These are phyloP conservation scores for Ophiostoma sp. DNA, from an alignment of 2,329 filamentous ascomycete genomes.

Conservation along the genomic window DNA sequence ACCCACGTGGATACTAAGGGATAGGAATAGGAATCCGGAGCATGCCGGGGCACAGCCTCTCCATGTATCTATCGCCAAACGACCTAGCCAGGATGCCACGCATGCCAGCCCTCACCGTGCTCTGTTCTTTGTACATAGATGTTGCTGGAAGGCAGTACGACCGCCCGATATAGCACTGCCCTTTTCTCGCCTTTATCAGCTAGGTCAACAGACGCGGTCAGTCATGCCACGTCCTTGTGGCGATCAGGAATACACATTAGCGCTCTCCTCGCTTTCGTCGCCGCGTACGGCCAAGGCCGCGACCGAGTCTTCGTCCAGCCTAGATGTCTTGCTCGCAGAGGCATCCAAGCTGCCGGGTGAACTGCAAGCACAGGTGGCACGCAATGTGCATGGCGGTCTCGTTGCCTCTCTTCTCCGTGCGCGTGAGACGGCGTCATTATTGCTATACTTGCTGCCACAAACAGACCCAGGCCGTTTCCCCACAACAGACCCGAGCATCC, in stretches of 20 bases:
- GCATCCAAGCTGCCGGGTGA: slow-evolving; percentile 17
- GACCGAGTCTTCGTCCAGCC: neutral
- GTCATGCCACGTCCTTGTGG: slow-evolving; percentile 16
- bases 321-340: slow-evolving; percentile 13
- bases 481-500: neutral
- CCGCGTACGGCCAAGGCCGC: neutral
- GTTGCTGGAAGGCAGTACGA: slow-evolving; percentile 19
- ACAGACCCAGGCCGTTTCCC: no score
- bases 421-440: slow-evolving; percentile 14
- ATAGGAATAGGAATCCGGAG: neutral
- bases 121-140: slow-evolving; percentile 20
- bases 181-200: slow-evolving; percentile 13
- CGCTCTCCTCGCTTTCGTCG: slow-evolving; percentile 16
- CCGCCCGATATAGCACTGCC: neutral
- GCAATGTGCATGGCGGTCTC: slow-evolving; percentile 15
- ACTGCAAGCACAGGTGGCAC: neutral
- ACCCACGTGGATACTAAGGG: neutral
- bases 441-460: neutral
- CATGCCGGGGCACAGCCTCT: slow-evolving; percentile 1
- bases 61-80: slow-evolving; percentile 14
- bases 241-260: slow-evolving; percentile 14
- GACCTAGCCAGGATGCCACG: slow-evolving; percentile 17
- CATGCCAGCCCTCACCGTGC: slow-evolving; percentile 5
- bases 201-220: slow-evolving; percentile 20
- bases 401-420: slow-evolving; percentile 20